Percentiles rank a stretch among this genome's conserved stretches.
These are phyloP conservation scores for Dunaliella sp. DNA, from an alignment of 139 green algal genomes.

Conservation along the genomic window DNA sequence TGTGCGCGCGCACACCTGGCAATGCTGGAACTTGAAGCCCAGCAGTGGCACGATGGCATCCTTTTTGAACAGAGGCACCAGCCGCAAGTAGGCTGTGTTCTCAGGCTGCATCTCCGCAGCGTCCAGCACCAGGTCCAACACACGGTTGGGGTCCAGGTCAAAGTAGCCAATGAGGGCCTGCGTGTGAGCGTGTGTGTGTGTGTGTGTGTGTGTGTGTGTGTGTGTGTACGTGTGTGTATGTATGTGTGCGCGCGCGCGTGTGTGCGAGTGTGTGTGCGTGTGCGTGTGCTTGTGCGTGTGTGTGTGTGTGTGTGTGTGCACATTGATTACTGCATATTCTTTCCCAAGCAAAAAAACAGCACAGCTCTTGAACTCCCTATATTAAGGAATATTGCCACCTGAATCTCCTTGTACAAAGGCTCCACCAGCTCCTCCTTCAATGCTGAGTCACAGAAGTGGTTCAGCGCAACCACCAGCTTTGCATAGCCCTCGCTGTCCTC, in stretches of 20 bases:
- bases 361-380: no score
- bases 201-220: no score
- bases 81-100: slow-evolving; percentile 13
- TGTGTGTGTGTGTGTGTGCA: no score
- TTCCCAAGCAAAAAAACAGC: no score
- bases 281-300: no score
- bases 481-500: slow-evolving; percentile 90
- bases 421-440: slow-evolving; percentile 12
- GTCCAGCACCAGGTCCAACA: slow-evolving; percentile 76
- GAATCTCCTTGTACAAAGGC: slow-evolving; percentile 22
- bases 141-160: slow-evolving; percentile 87
- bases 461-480: slow-evolving; percentile 74
- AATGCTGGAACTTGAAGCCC: slow-evolving; percentile 67
- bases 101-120: slow-evolving; percentile 48
- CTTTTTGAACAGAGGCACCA: slow-evolving; percentile 36
- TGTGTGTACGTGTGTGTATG: no score
- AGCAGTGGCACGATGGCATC: slow-evolving; percentile 53
- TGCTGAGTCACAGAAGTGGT: slow-evolving; percentile 35
- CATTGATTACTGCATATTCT: no score
- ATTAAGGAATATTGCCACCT: no score
- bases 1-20: slow-evolving; percentile 34
- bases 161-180: slow-evolving; percentile 86
- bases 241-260: no score
- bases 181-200: slow-evolving; percentile 25
- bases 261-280: no score